Conservation (phyloP, 1,139 yeast genomes). For the Magnusiomyces clavatus region DNA sequence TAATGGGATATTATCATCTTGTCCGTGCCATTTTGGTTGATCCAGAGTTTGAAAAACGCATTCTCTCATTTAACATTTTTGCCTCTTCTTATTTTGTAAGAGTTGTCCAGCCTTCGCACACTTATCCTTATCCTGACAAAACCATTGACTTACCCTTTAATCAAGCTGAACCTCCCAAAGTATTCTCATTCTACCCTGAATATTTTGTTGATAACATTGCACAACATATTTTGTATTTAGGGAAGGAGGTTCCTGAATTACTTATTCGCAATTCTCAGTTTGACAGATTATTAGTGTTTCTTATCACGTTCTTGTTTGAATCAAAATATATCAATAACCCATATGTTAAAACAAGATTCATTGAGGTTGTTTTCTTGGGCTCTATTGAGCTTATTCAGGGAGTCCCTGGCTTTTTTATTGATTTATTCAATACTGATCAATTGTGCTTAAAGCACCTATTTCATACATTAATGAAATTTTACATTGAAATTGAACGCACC, state of each 20-base stretch:
- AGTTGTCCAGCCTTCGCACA: slow-evolving; percentile 62
- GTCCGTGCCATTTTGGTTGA: slow-evolving; percentile 54
- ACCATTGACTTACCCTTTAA: slow-evolving; percentile 55
- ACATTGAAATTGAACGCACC: slow-evolving; percentile 91
- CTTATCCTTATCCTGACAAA: slow-evolving; percentile 44
- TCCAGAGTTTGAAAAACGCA: slow-evolving; percentile 49
- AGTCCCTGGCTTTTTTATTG: slow-evolving; percentile 59
- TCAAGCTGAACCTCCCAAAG: slow-evolving; percentile 45
- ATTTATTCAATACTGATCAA: slow-evolving; percentile 54
- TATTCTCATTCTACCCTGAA: slow-evolving; percentile 78
- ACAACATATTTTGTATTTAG: slow-evolving; percentile 41
- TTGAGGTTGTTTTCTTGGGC: slow-evolving; percentile 75
- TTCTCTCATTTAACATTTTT: slow-evolving; percentile 73
- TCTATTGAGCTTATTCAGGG: slow-evolving; percentile 42
- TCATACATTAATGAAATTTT: slow-evolving; percentile 78
- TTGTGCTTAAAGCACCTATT: slow-evolving; percentile 59
- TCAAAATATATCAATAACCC: slow-evolving; percentile 88
- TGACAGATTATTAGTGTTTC: slow-evolving; percentile 51
- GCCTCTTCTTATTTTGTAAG: slow-evolving; percentile 63
- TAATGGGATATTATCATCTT: slow-evolving; percentile 39
- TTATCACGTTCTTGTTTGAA: slow-evolving; percentile 69
- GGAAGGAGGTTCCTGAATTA: slow-evolving; percentile 40
- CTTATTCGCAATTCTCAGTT: slow-evolving; percentile 18
- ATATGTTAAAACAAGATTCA: slow-evolving; percentile 77
- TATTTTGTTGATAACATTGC: slow-evolving; percentile 78